Base-by-base conservation (phyloP, 495 filamentous ascomycete genomes). In the Polyplosphaeria fusca region DNA sequence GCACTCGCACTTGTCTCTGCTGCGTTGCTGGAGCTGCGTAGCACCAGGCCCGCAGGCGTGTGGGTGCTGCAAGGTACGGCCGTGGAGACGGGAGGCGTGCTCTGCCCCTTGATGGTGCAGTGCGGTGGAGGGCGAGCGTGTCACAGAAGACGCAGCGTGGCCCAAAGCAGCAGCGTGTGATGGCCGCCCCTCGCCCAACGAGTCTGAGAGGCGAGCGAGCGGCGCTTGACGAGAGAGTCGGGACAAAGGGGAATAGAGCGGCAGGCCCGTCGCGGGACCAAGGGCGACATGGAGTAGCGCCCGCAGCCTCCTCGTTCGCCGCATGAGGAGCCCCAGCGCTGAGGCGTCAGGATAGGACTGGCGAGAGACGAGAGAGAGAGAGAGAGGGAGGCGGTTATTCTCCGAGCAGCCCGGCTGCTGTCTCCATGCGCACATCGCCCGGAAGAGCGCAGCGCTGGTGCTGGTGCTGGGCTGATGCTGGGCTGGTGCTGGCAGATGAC, bases 101-200 rank as follows among this genome's bases (percentile, higher is more conserved):
- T 53, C 11, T 64, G 51, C 61, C 61, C 61, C 61, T 60, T 55
- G 55, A 47, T 48, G 22, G 49, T 64, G 61, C 61, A 64, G 60
- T 16, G 50, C 46, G 20, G 51, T 38, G 37, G 46, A 42, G 30
- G 22, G 25, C 22, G 22, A 41, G 24, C 13, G 44, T 57, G 13
- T 42, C 30, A 63, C 52, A 30, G 19, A 40, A 41, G 19, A 19
- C 22, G 9, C 28, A 24, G 35, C 27, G 30, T 22, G 19, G 35
- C 44, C 45, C n/a, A 5, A 20, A 42, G 32, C 5, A 45, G 43
- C 20, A 39, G 16, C 16, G 43, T 24, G 30, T 44, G 52, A 13
- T 50, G 16, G 11, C 4, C 16, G 22, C 18, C 18, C 7, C 27
- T 16, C 26, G 44, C 12, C 38, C 26, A 57, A 41, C 44, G 46